These are phyloP conservation scores for Megacollybia marginata DNA, from an alignment of 768 basidiomycete genomes.

Conservation along the genomic window DNA sequence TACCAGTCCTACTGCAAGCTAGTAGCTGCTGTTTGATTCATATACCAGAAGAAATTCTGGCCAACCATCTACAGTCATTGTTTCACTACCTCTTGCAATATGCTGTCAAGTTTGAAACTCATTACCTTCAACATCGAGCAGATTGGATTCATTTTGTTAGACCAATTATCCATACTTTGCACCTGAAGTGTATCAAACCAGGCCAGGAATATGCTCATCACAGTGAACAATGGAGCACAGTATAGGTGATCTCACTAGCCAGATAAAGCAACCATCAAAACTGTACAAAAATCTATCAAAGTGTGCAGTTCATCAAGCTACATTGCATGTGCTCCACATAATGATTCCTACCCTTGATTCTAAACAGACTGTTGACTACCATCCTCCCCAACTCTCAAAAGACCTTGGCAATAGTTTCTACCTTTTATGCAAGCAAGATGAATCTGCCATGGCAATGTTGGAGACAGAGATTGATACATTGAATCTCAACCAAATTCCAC, in stretches of 20 bases:
- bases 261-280: slow-evolving; percentile 16
- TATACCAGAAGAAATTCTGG: slow-evolving; percentile 13
- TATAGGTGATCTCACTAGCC: slow-evolving; percentile 20
- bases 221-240: no score
- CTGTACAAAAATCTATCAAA: no score
- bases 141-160: slow-evolving; percentile 22
- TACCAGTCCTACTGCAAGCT: no score
- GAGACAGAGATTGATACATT: neutral
- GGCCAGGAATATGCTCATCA: no score
- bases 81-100: slow-evolving; percentile 3
- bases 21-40: no score
- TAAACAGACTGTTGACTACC: neutral
- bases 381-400: slow-evolving; percentile 3
- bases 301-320: slow-evolving; percentile 10
- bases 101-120: slow-evolving; percentile 7
- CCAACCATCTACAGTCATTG: neutral
- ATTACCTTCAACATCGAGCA: slow-evolving; percentile 7
- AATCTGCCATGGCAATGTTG: no score
- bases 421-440: no score
- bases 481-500: no score
- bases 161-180: slow-evolving; percentile 22
- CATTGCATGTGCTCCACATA: slow-evolving; percentile 16
- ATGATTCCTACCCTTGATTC: slow-evolving; percentile 11
- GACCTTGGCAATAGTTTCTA: slow-evolving; percentile 17
- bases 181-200: slow-evolving; percentile 15